Conservation (phyloP, 495 filamentous ascomycete genomes). For the Aspergillus coremiiformis region DNA sequence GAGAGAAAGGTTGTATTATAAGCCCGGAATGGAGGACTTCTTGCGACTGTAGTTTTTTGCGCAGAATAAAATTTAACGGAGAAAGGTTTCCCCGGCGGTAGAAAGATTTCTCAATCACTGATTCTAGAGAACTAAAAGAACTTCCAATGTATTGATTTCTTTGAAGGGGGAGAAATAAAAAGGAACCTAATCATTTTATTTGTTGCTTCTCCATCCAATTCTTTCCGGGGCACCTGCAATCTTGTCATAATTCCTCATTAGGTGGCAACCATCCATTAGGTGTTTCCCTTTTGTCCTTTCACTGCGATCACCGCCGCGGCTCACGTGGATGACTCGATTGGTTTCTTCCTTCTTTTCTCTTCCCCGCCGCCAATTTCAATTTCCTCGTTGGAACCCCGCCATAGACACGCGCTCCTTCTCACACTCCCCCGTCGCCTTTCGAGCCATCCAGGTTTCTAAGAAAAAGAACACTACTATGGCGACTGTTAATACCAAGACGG, state of each 20-base stretch:
- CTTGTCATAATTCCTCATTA: too few relatives aligned
- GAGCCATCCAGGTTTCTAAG: constrained; percentile 10
- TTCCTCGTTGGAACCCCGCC: constrained; percentile 13
- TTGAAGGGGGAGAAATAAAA: too few relatives aligned
- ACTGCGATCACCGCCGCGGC: constrained; percentile 17
- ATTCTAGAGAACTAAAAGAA: background rate
- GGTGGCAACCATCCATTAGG: too few relatives aligned
- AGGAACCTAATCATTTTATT: too few relatives aligned
- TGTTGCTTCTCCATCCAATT: background rate
- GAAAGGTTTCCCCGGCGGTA: constrained; percentile 18
- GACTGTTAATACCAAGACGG: constrained; percentile 71
- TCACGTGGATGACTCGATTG: constrained; percentile 42
- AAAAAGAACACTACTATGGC: constrained; percentile 44
- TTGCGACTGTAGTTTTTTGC: background rate
- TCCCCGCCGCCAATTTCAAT: constrained; percentile 26
- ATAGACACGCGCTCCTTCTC: constrained; percentile 10
- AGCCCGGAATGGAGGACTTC: too few relatives aligned
- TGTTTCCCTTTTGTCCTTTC: too few relatives aligned
- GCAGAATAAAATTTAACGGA: constrained; percentile 11
- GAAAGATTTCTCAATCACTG: background rate
- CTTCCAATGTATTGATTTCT: background rate
- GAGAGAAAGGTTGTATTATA: too few relatives aligned
- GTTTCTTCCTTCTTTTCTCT: constrained; percentile 24
- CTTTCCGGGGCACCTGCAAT: background rate
- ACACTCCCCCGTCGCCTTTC: constrained; percentile 14